Percentiles rank a stretch among this genome's conserved stretches.
Evolutionary conservation across 1,139 yeast genomes (phyloP).

Genomic region (Taphrina betulina): DNA sequence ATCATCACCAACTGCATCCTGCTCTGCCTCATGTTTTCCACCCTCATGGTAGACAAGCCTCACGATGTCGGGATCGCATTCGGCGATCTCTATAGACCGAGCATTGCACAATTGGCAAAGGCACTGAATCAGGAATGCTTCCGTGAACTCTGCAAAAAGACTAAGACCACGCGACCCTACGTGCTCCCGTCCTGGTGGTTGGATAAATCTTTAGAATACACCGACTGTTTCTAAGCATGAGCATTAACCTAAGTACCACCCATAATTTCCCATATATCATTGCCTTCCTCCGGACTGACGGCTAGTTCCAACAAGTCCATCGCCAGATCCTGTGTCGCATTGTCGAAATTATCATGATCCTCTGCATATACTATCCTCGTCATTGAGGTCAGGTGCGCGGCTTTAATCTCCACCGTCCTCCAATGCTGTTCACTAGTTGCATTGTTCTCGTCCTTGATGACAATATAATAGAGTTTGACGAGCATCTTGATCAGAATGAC

Average conservation of each 20-base stretch:
- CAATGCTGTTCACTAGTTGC: constrained; percentile 26
- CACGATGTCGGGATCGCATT: constrained; percentile 2
- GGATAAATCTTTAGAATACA: constrained; percentile 3
- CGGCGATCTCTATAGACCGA: constrained; percentile 6
- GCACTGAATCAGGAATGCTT: too few species aligned
- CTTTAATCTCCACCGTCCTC: constrained; percentile 10
- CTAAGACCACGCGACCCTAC: too few species aligned
- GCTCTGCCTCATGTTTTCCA: constrained; percentile 4
- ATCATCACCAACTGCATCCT: too few species aligned
- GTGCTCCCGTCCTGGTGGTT: constrained; percentile 7
- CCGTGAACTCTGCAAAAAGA: too few species aligned
- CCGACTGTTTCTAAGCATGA: constrained; percentile 11
- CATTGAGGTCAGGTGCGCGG: constrained; percentile 28
- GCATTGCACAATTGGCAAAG: not conserved
- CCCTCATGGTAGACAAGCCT: not conserved
- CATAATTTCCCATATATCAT: constrained; percentile 32
- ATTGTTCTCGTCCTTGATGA: constrained; percentile 10
- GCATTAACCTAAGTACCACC: constrained; percentile 1
- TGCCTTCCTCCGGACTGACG: constrained; percentile 36
- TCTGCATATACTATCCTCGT: constrained; percentile 28
- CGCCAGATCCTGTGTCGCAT: constrained; percentile 31
- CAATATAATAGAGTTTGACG: constrained; percentile 21
- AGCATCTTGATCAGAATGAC: constrained; percentile 1
- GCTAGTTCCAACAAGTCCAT: constrained; percentile 34
- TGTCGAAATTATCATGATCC: constrained; percentile 11